Conservation (phyloP, 352 stramenopile species). For the Blastocystis sp. region DNA sequence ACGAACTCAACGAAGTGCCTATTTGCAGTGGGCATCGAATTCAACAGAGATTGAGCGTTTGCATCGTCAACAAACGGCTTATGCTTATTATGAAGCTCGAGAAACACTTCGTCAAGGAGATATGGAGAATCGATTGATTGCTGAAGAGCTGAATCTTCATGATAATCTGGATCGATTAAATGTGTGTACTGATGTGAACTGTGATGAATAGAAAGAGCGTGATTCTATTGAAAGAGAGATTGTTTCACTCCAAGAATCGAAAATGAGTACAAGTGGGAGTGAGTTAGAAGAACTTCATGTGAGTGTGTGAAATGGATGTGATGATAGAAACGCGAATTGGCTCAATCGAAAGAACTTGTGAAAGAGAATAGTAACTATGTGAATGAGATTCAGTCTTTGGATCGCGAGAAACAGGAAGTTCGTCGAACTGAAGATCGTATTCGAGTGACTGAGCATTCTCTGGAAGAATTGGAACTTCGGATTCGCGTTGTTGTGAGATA, state of each 20-base stretch:
- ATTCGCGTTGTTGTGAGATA: neutral
- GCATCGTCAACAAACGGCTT: slow-evolving; percentile 89
- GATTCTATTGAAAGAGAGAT: slow-evolving; percentile 71
- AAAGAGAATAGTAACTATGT: slow-evolving; percentile 72
- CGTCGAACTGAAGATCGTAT: slow-evolving; percentile 62
- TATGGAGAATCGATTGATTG: slow-evolving; percentile 64
- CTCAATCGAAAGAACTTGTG: slow-evolving; percentile 74
- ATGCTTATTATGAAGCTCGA: slow-evolving; percentile 76
- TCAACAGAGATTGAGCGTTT: slow-evolving; percentile 94
- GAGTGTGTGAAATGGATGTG: neutral
- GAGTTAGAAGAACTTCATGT: slow-evolving; percentile 4
- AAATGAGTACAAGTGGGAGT: neutral
- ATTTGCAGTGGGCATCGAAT: slow-evolving; percentile 93
- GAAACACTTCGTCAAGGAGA: slow-evolving; percentile 65
- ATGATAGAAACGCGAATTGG: slow-evolving; percentile 67
- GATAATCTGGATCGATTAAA: slow-evolving; percentile 75
- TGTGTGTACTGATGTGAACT: slow-evolving; percentile 72
- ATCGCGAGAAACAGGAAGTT: slow-evolving; percentile 70
- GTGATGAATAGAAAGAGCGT: slow-evolving; percentile 71
- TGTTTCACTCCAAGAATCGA: neutral
- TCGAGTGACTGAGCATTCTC: neutral
- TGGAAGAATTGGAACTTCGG: neutral
- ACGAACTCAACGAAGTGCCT: slow-evolving; percentile 88
- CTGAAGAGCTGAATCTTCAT: slow-evolving; percentile 80
- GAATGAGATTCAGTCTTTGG: slow-evolving; percentile 70